These are phyloP conservation scores for Hemisphaericaspora subhashii DNA, from an alignment of 1,139 yeast species.

Conservation along the genomic window DNA sequence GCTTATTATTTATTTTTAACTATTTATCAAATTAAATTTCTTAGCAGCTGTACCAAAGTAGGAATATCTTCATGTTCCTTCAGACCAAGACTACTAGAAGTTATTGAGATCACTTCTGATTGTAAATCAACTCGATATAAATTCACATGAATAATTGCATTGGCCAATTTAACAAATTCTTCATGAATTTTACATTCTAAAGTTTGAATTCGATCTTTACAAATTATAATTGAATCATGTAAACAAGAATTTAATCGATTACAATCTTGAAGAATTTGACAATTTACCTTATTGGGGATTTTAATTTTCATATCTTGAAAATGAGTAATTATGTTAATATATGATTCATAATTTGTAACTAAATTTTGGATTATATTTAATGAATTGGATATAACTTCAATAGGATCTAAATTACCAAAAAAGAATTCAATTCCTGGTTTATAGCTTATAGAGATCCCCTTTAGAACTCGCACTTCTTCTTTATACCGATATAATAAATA, in stretches of 20 bases:
- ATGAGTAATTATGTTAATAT: neutral
- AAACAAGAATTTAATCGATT: neutral
- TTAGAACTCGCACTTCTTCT: neutral
- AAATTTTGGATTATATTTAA: neutral
- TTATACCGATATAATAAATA: neutral
- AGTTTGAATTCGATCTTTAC: neutral
- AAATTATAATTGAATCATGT: neutral
- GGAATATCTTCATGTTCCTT: neutral
- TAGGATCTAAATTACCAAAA: neutral
- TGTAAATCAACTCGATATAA: neutral
- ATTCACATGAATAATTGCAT: constrained; percentile 2
- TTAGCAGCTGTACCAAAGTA: neutral
- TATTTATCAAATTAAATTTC: neutral
- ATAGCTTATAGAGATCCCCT: neutral
- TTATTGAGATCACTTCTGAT: neutral
- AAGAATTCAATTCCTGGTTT: neutral
- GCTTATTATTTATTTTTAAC: too few relatives aligned
- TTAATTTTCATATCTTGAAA: neutral
- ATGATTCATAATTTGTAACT: neutral
- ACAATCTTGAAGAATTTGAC: neutral
- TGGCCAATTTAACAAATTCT: constrained; percentile 2
- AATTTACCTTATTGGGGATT: neutral
- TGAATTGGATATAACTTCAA: neutral
- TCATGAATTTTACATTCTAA: neutral
- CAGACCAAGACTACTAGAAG: neutral